These are phyloP conservation scores for Groenewaldozyma tartarivorans DNA, from an alignment of 805 yeast genomes.

Conservation along the genomic window DNA sequence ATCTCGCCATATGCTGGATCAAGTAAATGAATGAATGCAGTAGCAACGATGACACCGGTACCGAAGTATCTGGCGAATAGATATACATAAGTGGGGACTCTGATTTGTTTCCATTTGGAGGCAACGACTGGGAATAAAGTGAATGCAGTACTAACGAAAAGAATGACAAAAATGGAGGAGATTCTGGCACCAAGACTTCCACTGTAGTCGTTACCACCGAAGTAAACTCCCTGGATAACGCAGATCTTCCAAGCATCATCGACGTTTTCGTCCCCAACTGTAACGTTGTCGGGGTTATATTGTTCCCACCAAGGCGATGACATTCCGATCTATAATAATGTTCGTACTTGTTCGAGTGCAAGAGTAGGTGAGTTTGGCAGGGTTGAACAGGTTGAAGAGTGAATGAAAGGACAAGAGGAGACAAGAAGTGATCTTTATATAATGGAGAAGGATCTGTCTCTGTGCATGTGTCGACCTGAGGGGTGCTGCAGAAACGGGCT, in stretches of 20 bases:
- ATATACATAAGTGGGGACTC: conserved; percentile 26
- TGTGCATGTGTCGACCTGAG: no score
- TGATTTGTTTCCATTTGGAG: conserved; percentile 15
- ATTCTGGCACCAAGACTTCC: conserved; percentile 40
- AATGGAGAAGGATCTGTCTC: no score
- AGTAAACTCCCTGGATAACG: conserved; percentile 33
- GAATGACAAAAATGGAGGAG: conserved; percentile 53
- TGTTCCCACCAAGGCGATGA: not conserved
- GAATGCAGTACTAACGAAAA: conserved; percentile 36
- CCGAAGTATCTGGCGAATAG: conserved; percentile 43
- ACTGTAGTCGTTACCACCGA: conserved; percentile 32
- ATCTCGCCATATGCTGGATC: conserved; percentile 29
- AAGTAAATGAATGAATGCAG: conserved; percentile 62
- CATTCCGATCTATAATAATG: no score
- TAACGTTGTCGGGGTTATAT: conserved; percentile 25
- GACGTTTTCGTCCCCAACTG: conserved; percentile 22
- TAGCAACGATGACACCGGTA: conserved; percentile 68
- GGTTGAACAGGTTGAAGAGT: not conserved
- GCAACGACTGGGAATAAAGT: conserved; percentile 38
- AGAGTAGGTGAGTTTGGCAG: not conserved
- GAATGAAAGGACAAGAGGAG: no score
- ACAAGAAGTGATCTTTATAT: no score
- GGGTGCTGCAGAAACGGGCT: no score
- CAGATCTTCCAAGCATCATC: conserved; percentile 34
- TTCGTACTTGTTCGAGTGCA: not conserved